Percentiles rank a stretch among this genome's conserved stretches.
These are phyloP conservation scores for Neurospora discreta DNA, from an alignment of 495 filamentous ascomycete species.

Conservation along the genomic window DNA sequence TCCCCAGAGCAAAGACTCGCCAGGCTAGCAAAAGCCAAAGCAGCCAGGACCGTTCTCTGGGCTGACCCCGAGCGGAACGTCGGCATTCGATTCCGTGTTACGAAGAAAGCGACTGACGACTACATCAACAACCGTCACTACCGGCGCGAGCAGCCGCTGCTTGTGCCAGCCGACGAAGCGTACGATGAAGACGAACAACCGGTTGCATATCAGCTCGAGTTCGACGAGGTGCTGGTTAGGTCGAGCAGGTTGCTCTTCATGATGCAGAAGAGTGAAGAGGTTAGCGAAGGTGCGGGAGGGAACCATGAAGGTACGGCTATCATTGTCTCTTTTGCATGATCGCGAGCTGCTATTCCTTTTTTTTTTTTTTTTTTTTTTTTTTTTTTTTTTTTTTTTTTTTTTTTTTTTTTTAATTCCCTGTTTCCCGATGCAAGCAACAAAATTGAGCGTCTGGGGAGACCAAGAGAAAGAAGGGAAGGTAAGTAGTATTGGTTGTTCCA, in stretches of 20 bases:
- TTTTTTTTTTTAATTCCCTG: neutral
- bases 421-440: neutral
- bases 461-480: neutral
- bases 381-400: neutral
- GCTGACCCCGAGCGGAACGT: constrained; percentile 41
- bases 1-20: neutral
- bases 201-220: constrained; percentile 49
- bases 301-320: neutral
- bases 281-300: constrained; percentile 27
- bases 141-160: constrained; percentile 26
- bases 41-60: constrained; percentile 40
- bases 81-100: constrained; percentile 47
- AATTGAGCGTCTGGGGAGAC: neutral
- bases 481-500: neutral
- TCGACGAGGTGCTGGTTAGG: constrained; percentile 53
- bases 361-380: neutral
- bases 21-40: neutral
- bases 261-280: constrained; percentile 40
- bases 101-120: constrained; percentile 4
- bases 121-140: neutral
- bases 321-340: neutral
- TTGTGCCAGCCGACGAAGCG: constrained; percentile 40
- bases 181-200: constrained; percentile 24
- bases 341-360: neutral
- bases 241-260: constrained; percentile 46